Percentiles rank a stretch among this genome's conserved stretches.
phyloP scores from a whole-genome alignment of 345 rosid genomes.

The Psidium guajava region DNA sequence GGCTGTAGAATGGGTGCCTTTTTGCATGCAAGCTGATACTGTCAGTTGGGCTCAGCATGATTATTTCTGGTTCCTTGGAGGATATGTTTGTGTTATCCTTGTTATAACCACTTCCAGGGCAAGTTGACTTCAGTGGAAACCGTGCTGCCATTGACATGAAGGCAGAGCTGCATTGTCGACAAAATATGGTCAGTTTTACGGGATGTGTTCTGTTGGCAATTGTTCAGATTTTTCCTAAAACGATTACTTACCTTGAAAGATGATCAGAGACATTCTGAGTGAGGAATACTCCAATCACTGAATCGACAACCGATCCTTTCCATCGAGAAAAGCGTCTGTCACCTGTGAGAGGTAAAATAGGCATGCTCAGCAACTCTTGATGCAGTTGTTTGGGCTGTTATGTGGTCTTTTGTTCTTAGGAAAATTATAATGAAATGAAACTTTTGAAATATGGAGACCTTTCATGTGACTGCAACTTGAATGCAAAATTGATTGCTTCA shows the following conservation, averaged over 20 bases:
- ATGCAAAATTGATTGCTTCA: background rate
- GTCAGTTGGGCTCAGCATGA: slow-evolving; percentile 20
- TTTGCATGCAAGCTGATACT: slow-evolving; percentile 31
- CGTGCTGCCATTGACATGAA: slow-evolving; percentile 80
- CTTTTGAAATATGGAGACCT: background rate
- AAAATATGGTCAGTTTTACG: background rate
- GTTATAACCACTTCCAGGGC: slow-evolving; percentile 7
- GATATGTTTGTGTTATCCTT: slow-evolving; percentile 13
- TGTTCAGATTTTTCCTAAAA: background rate
- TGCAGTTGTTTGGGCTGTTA: background rate
- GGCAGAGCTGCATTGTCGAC: slow-evolving; percentile 67
- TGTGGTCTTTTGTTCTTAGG: background rate
- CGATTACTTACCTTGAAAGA: slow-evolving; percentile 66
- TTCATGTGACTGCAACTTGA: background rate
- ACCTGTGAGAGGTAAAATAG: slow-evolving; percentile 35
- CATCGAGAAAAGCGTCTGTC: slow-evolving; percentile 94
- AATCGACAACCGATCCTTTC: slow-evolving; percentile 98
- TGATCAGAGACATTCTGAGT: slow-evolving; percentile 97
- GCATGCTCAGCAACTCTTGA: background rate
- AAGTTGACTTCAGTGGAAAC: slow-evolving; percentile 50
- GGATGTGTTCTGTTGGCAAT: background rate
- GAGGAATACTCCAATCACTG: slow-evolving; percentile 90
- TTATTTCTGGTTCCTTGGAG: slow-evolving; percentile 53
- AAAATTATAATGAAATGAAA: background rate
- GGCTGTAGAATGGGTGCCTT: slow-evolving; percentile 17